A percentile compares a stretch with the other conserved stretches of the same genome.
These are phyloP conservation scores for Fraxinus nigra DNA, from an alignment of 305 asterid species.

Conservation along the genomic window DNA sequence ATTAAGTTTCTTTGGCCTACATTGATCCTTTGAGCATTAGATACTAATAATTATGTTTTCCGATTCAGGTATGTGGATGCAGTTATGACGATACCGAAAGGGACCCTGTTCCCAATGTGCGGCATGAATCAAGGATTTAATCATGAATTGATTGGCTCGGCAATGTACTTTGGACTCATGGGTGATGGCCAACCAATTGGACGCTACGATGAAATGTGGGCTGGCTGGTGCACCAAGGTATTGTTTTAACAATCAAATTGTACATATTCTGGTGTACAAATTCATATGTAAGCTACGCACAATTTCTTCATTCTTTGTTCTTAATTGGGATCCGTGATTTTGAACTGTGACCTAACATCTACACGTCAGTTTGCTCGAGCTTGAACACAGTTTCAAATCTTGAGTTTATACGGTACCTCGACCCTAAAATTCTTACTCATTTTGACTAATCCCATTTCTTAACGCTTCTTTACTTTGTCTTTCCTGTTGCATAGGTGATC, in stretches of 20 bases:
- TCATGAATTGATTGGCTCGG: constrained; percentile 22
- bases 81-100: constrained; percentile 21
- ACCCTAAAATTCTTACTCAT: not conserved
- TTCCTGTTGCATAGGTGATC: constrained; percentile 11
- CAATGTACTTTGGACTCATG: constrained; percentile 29
- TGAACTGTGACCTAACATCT: not conserved
- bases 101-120: constrained; percentile 28
- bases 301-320: not conserved
- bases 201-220: constrained; percentile 24
- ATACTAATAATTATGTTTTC: not conserved
- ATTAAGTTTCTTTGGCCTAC: not conserved
- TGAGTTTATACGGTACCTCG: not conserved
- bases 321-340: not conserved
- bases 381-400: not conserved
- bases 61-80: constrained; percentile 22
- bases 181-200: not conserved
- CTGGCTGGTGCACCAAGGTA: constrained; percentile 25
- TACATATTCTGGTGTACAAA: not conserved
- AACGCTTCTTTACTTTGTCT: not conserved
- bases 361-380: not conserved
- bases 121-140: constrained; percentile 25
- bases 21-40: not conserved
- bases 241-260: not conserved
- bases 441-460: not conserved
- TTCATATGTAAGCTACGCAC: no score